Percentiles rank a stretch among this genome's conserved stretches.
Conservation (phyloP, 164 flowering plant genomes). For the Dillenia suffruticosa region DNA sequence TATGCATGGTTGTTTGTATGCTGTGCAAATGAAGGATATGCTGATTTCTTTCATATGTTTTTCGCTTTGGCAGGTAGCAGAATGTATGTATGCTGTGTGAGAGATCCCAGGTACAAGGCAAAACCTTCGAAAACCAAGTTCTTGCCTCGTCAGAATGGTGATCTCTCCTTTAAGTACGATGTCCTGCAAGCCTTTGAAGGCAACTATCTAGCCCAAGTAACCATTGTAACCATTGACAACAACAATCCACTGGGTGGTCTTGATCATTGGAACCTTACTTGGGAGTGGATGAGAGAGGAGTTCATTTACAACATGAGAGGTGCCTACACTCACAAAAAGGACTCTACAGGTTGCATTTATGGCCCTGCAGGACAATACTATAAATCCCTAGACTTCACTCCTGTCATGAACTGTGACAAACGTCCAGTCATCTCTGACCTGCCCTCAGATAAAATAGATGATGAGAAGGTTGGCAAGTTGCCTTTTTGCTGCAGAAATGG, state of each 20-base stretch:
- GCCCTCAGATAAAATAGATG: constrained; percentile 43
- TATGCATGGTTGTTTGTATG: no score
- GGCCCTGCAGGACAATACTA: constrained; percentile 53
- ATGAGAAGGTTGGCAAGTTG: constrained; percentile 53
- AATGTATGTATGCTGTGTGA: constrained; percentile 50
- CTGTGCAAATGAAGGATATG: no score
- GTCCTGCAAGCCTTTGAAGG: constrained; percentile 39
- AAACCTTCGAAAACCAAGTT: constrained; percentile 33
- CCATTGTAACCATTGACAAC: constrained; percentile 66
- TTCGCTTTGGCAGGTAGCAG: constrained; percentile 16
- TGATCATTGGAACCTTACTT: constrained; percentile 84
- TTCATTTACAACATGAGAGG: constrained; percentile 74
- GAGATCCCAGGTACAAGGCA: constrained; percentile 42
- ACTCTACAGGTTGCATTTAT: constrained; percentile 53
- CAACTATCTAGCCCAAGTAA: constrained; percentile 57
- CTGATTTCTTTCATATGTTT: not conserved
- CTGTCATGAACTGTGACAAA: constrained; percentile 59
- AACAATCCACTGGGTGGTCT: constrained; percentile 59
- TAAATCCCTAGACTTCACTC: constrained; percentile 51
- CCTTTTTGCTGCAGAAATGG: constrained; percentile 77
- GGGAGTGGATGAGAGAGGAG: constrained; percentile 91
- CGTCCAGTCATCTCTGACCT: constrained; percentile 60
- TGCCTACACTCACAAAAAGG: constrained; percentile 54
- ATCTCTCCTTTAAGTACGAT: constrained; percentile 52
- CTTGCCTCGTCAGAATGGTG: constrained; percentile 38